A percentile compares a stretch with the other conserved stretches of the same genome.
These are phyloP conservation scores for Rickenella mellea DNA, from an alignment of 768 basidiomycete genomes.

Conservation along the genomic window DNA sequence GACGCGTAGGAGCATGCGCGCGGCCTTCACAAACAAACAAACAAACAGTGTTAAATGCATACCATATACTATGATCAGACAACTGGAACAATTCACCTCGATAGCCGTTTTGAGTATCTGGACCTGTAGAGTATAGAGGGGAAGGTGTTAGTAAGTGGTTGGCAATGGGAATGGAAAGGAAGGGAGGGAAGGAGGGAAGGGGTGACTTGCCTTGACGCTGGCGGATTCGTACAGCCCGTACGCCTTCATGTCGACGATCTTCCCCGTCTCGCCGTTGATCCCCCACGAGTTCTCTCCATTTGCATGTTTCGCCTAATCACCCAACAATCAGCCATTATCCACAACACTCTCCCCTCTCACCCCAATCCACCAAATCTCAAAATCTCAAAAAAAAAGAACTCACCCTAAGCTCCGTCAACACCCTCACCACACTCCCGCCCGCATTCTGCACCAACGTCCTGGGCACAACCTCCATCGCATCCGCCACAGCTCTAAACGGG, in stretches of 20 bases:
- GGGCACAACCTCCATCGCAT: slow-evolving; percentile 97
- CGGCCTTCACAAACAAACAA: slow-evolving; percentile 47
- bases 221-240: slow-evolving; percentile 95
- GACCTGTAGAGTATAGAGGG: slow-evolving; percentile 35
- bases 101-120: slow-evolving; percentile 97
- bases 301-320: slow-evolving; percentile 81
- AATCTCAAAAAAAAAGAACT: slow-evolving; percentile 17
- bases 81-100: slow-evolving; percentile 41
- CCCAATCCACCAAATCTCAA: neutral
- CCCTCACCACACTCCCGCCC: slow-evolving; percentile 90
- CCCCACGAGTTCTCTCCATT: slow-evolving; percentile 88
- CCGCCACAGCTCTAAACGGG: slow-evolving; percentile 86
- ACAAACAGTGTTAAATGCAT: neutral
- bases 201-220: slow-evolving; percentile 71
- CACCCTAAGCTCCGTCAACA: slow-evolving; percentile 87
- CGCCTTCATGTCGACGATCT: slow-evolving; percentile 89
- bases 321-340: neutral
- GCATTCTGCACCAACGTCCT: slow-evolving; percentile 90
- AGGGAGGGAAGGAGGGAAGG: neutral
- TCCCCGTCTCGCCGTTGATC: slow-evolving; percentile 92
- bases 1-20: slow-evolving; percentile 84
- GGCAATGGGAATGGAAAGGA: neutral
- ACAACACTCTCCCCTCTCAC: too few relatives aligned
- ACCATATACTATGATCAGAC: slow-evolving; percentile 2
- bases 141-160: neutral